Conservation (phyloP, 2,329 filamentous ascomycete genomes). For the Trichoderma simmonsii region DNA sequence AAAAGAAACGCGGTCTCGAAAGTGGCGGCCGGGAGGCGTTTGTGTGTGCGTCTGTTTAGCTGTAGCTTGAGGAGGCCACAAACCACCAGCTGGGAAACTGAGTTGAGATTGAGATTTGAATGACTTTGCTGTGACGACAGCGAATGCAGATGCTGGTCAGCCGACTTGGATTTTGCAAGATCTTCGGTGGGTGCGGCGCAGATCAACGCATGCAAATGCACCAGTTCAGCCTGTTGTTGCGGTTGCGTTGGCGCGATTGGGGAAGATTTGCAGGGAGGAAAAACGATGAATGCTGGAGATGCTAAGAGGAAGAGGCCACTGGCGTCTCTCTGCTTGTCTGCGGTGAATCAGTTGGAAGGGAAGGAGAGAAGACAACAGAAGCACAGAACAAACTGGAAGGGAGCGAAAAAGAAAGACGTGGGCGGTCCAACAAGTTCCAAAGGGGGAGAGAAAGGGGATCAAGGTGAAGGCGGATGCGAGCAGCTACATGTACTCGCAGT, state of each 20-base stretch:
- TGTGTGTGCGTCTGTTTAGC: not conserved
- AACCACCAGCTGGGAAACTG: not conserved
- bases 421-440: constrained; percentile 13
- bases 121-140: constrained; percentile 15
- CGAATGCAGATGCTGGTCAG: constrained; percentile 1
- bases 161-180: constrained; percentile 12
- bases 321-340: not conserved
- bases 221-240: not conserved
- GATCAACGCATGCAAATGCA: constrained; percentile 14
- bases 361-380: not conserved
- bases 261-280: not conserved
- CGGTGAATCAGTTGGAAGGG: not conserved
- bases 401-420: not conserved
- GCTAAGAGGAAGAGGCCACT: not conserved
- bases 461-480: not conserved
- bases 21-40: constrained; percentile 19
- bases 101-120: not conserved
- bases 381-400: not conserved
- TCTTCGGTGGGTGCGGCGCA: constrained; percentile 10
- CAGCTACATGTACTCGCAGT: constrained; percentile 2
- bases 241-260: not conserved
- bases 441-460: constrained; percentile 17
- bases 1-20: constrained; percentile 18
- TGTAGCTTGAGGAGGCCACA: not conserved
- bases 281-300: not conserved